These are phyloP conservation scores for Aurifilum marmelostoma DNA, from an alignment of 2,329 filamentous ascomycete species.

Conservation along the genomic window DNA sequence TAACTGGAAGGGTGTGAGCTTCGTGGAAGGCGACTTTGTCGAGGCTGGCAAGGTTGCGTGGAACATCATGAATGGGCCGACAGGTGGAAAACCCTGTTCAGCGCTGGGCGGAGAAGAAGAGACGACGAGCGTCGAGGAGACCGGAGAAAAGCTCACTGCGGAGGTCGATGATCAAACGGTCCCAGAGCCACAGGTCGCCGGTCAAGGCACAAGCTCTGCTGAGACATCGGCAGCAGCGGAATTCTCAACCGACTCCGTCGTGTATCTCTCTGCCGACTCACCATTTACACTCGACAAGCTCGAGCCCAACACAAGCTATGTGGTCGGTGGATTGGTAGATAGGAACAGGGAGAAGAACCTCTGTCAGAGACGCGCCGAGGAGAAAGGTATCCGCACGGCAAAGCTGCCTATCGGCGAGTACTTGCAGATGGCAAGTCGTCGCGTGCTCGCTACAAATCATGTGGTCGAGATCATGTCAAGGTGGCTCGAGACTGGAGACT, in stretches of 20 bases:
- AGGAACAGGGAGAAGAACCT: slow-evolving; percentile 95
- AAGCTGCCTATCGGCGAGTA: slow-evolving; percentile 95
- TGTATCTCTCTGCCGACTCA: slow-evolving; percentile 94
- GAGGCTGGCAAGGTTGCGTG: slow-evolving; percentile 68
- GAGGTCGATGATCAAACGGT: slow-evolving; percentile 24
- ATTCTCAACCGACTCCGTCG: slow-evolving; percentile 53
- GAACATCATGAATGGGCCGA: slow-evolving; percentile 63
- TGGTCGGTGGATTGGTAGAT: slow-evolving; percentile 93
- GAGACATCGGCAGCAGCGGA: slow-evolving; percentile 33
- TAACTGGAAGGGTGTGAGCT: slow-evolving; percentile 78
- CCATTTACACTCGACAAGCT: slow-evolving; percentile 79
- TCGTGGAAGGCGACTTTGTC: slow-evolving; percentile 75
- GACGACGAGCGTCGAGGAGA: slow-evolving; percentile 34
- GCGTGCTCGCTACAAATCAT: slow-evolving; percentile 91
- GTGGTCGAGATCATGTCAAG: slow-evolving; percentile 95
- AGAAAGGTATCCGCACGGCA: slow-evolving; percentile 80
- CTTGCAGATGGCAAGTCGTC: slow-evolving; percentile 84
- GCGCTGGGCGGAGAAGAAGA: slow-evolving; percentile 63
- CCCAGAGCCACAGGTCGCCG: slow-evolving; percentile 30
- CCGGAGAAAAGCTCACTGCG: not conserved
- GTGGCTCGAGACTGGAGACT: slow-evolving; percentile 89
- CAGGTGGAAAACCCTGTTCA: slow-evolving; percentile 48
- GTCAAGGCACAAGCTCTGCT: not conserved
- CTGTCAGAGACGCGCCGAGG: slow-evolving; percentile 80
- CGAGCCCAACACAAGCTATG: slow-evolving; percentile 86